These are phyloP conservation scores for Paracoccidioides brasiliensis DNA, from an alignment of 2,329 filamentous ascomycete species.

Conservation along the genomic window DNA sequence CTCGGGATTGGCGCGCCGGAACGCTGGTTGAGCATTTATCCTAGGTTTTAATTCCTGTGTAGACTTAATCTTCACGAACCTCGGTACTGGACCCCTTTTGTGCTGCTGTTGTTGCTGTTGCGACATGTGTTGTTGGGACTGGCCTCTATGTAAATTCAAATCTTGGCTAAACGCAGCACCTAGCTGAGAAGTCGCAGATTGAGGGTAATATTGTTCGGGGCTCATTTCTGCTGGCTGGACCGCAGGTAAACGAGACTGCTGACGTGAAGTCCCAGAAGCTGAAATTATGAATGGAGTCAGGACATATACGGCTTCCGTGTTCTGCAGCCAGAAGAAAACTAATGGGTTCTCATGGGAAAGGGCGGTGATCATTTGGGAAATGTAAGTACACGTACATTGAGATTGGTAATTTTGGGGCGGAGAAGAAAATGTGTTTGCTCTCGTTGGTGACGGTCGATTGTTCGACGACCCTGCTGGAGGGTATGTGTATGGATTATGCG, in stretches of 20 bases:
- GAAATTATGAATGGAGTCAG: conserved; percentile 5
- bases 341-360: neutral
- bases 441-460: conserved; percentile 65
- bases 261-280: conserved; percentile 24
- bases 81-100: conserved; percentile 60
- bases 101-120: conserved; percentile 28
- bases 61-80: conserved; percentile 68
- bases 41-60: conserved; percentile 65
- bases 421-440: conserved; percentile 46
- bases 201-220: conserved; percentile 57
- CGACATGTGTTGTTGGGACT: conserved; percentile 33
- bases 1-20: conserved; percentile 86
- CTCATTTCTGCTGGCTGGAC: conserved; percentile 56
- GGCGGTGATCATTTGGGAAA: neutral
- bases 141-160: conserved; percentile 36
- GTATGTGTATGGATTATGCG: conserved; percentile 40
- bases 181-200: conserved; percentile 55
- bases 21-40: conserved; percentile 76
- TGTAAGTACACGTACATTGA: conserved; percentile 34
- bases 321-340: neutral
- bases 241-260: conserved; percentile 57
- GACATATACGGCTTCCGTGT: neutral
- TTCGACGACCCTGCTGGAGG: conserved; percentile 38
- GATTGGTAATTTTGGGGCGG: conserved; percentile 47
- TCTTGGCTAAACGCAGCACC: conserved; percentile 52